Evolutionary conservation across 441 rosid species (phyloP).

Genomic region (Geranium incanum): DNA sequence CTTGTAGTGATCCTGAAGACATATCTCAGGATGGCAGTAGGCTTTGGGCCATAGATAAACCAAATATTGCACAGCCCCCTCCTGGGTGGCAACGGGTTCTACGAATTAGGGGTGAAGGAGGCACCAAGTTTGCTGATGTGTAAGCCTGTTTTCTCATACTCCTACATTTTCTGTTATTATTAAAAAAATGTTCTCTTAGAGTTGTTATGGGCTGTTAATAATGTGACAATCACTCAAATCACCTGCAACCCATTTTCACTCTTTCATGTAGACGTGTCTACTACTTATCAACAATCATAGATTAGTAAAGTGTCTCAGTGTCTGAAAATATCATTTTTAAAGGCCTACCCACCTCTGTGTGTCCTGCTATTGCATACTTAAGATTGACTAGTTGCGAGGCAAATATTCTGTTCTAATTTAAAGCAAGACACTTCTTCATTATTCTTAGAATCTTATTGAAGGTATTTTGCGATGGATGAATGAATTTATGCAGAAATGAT

Average conservation of each 20-base stretch:
- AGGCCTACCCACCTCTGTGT: not conserved
- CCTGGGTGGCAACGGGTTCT: slow-evolving; percentile 78
- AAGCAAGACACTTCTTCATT: not conserved
- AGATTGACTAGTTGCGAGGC: not conserved
- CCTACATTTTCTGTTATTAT: not conserved
- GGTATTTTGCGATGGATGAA: not conserved
- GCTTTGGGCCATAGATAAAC: slow-evolving; percentile 93
- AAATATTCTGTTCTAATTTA: not conserved
- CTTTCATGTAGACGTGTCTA: not conserved
- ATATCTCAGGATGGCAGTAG: slow-evolving; percentile 82
- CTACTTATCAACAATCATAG: not conserved
- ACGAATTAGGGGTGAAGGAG: slow-evolving; percentile 75
- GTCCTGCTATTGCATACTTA: not conserved
- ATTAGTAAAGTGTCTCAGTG: not conserved
- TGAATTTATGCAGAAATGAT: not conserved
- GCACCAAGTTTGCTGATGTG: slow-evolving; percentile 89
- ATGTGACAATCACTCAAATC: not conserved
- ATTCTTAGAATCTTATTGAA: not conserved
- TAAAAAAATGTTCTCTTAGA: not conserved
- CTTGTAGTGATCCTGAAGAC: slow-evolving; percentile 74
- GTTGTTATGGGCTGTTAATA: not conserved
- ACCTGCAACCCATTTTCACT: not conserved
- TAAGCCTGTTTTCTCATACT: slow-evolving; percentile 31
- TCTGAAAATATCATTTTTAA: not conserved
- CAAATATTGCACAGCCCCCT: slow-evolving; percentile 84